Base-by-base conservation (phyloP, 2,329 filamentous ascomycete genomes). In the Stagonosporopsis vannaccii region DNA sequence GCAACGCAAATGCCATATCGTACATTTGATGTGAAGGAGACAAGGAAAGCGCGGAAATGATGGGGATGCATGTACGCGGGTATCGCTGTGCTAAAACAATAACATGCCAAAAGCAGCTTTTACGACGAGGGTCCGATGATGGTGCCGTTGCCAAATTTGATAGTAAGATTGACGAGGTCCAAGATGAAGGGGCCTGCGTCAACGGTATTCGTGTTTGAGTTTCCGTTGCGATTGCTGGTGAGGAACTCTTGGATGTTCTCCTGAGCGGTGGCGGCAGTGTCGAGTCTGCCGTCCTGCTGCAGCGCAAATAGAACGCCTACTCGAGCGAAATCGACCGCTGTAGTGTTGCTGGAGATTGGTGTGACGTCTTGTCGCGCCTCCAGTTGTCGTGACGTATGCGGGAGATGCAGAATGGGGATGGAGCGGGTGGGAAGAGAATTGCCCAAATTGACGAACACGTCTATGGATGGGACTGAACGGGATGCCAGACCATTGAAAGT, bases 401-500 rank as follows among this genome's bases (percentile, higher is more conserved):
- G 63, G 8, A 59, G 44, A n/a, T 71, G 60, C 15, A 73, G 60
- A 8, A 63, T 44, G 39, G 70, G 67, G 1, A 72, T 56, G 2
- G 68, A 63, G 8, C 62, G 62, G 15, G 69, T 64, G 22, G 70
- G 61, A 9, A 68, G 48, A 3, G 60, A 56, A 2, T 51, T 50
- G 11, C 63, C 64, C 1, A 70, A 40, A 23, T 70, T 44, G 36
- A 74, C 47, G 8, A 65, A 62, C 6, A 65, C 58, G 37, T 63
- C 53, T n/a, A 35, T 32, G 17, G 50, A 32, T 6, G 40, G 19
- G 6, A 61, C 35, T 7, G 71, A 74, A 37, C 74, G 70, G 43
- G 72, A 71, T 6, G 74, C 66, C 9, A 76, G 66, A 1, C 75
- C 89, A 64, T 90, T 85, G 74, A 97, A 96, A 0, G 90, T 92